Evolutionary conservation across 2,329 filamentous ascomycete genomes (phyloP).

Genomic region (Plectosphaerella sp.): DNA sequence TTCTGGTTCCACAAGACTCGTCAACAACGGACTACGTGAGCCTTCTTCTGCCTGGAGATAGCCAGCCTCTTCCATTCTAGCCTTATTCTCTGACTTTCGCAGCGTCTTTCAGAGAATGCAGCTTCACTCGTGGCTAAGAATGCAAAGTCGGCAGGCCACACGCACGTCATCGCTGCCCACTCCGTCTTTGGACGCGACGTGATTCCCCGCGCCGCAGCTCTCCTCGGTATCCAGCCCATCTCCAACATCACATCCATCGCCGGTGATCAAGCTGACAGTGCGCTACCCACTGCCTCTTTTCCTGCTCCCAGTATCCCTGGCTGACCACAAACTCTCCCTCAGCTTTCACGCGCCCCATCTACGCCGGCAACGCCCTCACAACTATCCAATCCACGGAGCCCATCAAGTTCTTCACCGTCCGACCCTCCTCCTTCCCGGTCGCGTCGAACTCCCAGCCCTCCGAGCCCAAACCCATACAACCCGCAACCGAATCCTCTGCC

Average conservation of each 20-base stretch:
- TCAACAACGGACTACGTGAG: conserved; percentile 54
- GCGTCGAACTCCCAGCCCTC: conserved; percentile 56
- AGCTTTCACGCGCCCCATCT: conserved; percentile 89
- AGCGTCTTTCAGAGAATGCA: conserved; percentile 90
- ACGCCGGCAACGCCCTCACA: conserved; percentile 94
- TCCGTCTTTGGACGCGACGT: conserved; percentile 96
- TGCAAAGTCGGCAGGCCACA: conserved; percentile 92
- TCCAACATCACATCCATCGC: conserved; percentile 90
- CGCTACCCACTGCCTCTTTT: too few species aligned
- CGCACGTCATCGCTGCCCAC: conserved; percentile 85
- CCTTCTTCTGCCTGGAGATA: too few species aligned
- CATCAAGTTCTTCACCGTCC: conserved; percentile 86
- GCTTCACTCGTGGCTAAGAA: conserved; percentile 93
- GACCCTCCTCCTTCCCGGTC: conserved; percentile 85
- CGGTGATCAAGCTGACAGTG: conserved; percentile 64
- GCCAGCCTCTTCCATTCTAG: too few species aligned
- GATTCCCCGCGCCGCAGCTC: conserved; percentile 83
- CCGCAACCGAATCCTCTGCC: conserved; percentile 78
- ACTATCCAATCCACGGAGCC: conserved; percentile 87
- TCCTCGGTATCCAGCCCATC: conserved; percentile 89
- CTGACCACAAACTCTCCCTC: neutral
- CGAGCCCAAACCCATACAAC: conserved; percentile 71
- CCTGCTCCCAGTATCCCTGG: too few species aligned
- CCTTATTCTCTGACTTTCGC: conserved; percentile 2
- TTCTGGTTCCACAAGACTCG: conserved; percentile 84